phyloP scores from a whole-genome alignment of 2,329 filamentous ascomycete species.

The Botrytis squamosa region DNA sequence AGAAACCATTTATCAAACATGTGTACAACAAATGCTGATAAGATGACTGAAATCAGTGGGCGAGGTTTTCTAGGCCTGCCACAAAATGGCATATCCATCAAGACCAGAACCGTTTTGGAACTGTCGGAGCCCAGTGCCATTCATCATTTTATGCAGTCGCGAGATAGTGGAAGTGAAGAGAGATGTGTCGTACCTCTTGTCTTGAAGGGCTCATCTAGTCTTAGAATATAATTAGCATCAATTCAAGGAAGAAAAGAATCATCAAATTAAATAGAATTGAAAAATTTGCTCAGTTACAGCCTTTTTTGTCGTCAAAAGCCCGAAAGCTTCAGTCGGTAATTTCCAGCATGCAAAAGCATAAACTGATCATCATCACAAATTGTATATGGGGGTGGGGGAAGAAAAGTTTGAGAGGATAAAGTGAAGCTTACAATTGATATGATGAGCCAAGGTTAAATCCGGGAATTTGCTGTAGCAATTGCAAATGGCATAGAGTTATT shows the following conservation, averaged over 20 bases:
- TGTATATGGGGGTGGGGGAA: neutral
- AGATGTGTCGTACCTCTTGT: conserved; percentile 26
- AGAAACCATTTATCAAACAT: conserved; percentile 14
- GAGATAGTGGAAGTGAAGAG: conserved; percentile 10
- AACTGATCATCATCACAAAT: conserved; percentile 40
- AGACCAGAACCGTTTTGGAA: conserved; percentile 45
- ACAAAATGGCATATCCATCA: conserved; percentile 87
- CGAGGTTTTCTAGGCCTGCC: conserved; percentile 99
- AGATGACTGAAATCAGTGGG: conserved; percentile 71
- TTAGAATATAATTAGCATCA: conserved; percentile 20
- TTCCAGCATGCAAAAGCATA: conserved; percentile 66
- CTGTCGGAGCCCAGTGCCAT: conserved; percentile 97
- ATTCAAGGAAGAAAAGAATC: neutral
- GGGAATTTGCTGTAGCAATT: neutral
- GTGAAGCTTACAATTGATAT: conserved; percentile 10
- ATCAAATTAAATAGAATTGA: neutral
- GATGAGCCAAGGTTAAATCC: neutral
- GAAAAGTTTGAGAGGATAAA: neutral
- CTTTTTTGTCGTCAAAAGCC: conserved; percentile 76
- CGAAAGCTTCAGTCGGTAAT: conserved; percentile 84
- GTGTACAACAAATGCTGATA: neutral
- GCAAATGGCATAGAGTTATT: neutral
- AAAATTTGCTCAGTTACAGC: conserved; percentile 71
- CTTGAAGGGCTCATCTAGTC: neutral
- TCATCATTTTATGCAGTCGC: conserved; percentile 61